A percentile compares a stretch with the other conserved stretches of the same genome.
phyloP scores from a whole-genome alignment of 2,329 filamentous ascomycete genomes.

The Claviceps spartinae region DNA sequence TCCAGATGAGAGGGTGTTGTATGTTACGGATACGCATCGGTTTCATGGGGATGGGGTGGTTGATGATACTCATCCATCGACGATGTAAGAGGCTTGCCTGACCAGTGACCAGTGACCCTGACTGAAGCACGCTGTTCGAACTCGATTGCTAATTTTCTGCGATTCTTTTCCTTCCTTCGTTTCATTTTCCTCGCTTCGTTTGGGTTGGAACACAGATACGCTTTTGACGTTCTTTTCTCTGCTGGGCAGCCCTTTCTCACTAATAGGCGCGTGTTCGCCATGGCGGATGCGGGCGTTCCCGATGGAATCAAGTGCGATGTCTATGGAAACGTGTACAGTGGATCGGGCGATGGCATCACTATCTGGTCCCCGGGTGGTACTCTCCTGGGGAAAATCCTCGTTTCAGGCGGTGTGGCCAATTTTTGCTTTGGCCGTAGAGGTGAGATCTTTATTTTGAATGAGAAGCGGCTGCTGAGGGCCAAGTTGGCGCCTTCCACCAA shows the following conservation, averaged over 20 bases:
- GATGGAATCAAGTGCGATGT: slow-evolving; percentile 33
- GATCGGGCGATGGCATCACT: slow-evolving; percentile 34
- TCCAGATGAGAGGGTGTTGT: slow-evolving; percentile 29
- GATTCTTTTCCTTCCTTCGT: no score
- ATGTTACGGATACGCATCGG: slow-evolving; percentile 30
- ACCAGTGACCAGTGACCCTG: no score
- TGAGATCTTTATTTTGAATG: slow-evolving; percentile 33
- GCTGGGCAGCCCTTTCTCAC: slow-evolving; percentile 24
- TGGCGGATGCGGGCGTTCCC: slow-evolving; percentile 32
- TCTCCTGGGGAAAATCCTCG: slow-evolving; percentile 30
- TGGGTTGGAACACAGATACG: slow-evolving; percentile 15
- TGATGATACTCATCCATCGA: slow-evolving; percentile 11
- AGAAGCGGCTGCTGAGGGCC: slow-evolving; percentile 28
- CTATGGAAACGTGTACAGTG: slow-evolving; percentile 34
- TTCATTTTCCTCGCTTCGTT: no score
- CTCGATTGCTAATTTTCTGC: no score
- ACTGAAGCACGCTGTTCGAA: neutral
- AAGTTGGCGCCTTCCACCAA: slow-evolving; percentile 7
- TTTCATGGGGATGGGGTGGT: slow-evolving; percentile 20
- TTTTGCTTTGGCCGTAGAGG: slow-evolving; percentile 33
- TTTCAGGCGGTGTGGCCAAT: slow-evolving; percentile 29
- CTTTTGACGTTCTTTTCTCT: slow-evolving; percentile 18
- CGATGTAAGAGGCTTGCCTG: slow-evolving; percentile 13
- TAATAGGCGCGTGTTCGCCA: slow-evolving; percentile 37
- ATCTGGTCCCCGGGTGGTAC: slow-evolving; percentile 33